Conservation (phyloP, 768 basidiomycete genomes). For the Pleurotus salmoneostramineus region DNA sequence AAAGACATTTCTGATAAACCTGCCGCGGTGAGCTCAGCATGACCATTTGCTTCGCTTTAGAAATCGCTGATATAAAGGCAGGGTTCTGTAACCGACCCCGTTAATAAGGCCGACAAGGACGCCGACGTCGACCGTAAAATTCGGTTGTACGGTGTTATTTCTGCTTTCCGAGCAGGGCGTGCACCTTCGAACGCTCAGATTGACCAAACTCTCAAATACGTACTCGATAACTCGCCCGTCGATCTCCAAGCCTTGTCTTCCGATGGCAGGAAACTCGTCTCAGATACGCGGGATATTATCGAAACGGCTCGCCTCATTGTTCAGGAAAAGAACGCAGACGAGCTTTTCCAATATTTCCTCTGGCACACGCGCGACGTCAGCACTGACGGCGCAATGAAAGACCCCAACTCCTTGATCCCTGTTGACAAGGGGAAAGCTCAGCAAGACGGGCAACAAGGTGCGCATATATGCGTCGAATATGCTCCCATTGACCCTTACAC, state of each 20-base stretch:
- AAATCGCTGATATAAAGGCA: constrained; percentile 6
- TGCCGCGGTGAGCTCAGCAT: constrained; percentile 14
- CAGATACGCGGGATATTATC: constrained; percentile 78
- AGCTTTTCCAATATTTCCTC: constrained; percentile 88
- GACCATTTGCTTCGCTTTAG: neutral
- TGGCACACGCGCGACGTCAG: constrained; percentile 70
- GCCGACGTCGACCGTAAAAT: constrained; percentile 85
- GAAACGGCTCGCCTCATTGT: constrained; percentile 70
- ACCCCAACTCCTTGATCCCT: constrained; percentile 25
- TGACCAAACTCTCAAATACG: constrained; percentile 65
- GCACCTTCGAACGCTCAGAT: constrained; percentile 82
- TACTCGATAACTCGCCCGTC: constrained; percentile 54
- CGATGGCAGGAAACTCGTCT: constrained; percentile 72
- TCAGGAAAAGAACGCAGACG: constrained; percentile 83
- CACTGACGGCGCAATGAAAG: constrained; percentile 23
- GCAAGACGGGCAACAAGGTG: constrained; percentile 63
- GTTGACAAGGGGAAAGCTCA: constrained; percentile 51
- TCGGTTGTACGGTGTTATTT: constrained; percentile 74
- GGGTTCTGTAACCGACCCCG: constrained; percentile 65
- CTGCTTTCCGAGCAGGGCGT: constrained; percentile 76
- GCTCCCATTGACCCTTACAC: neutral
- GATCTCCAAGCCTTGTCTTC: constrained; percentile 63
- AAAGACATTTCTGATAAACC: constrained; percentile 64
- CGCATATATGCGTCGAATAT: constrained; percentile 9
- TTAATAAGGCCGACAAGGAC: constrained; percentile 54